Evolutionary conservation across 2,329 filamentous ascomycete genomes (phyloP), one percentile per base, ranked within the genome.

Genomic region (Aspergillus pseudotamarii): DNA sequence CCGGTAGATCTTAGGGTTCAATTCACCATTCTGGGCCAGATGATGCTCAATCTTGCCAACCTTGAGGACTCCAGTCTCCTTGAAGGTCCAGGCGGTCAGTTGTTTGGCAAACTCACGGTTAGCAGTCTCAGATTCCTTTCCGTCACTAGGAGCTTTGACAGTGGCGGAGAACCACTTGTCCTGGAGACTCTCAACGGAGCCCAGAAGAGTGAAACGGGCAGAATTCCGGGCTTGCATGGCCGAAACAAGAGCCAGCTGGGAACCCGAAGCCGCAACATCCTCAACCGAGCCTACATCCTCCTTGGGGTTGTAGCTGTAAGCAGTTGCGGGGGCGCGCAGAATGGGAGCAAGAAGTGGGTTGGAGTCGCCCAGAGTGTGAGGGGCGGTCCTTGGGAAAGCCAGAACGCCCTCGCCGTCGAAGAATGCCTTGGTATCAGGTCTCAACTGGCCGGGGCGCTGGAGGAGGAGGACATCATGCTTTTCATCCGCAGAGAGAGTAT

Each of bases 221-320:
- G 92, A 96, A 83, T 98, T 98, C 78, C 93, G 90, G 34, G 92
- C 93, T 82, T 99, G 95, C 79, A 97, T 83, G 12, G 90, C 86
- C 16, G 93, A 93, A n/a, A 96, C 88, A 26, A 99, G 84, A 50
- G 88, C 87, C 67, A 99, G 83, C 83, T 99, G 95, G 72, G 85
- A 83, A 55, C 95, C 95, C 60, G 90, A 89, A 32, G 91, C 93
- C 75, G 96, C 96, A 54, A 93, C 85, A 65, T 97, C 94, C 69
- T 96, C 93, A 3, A 93, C 83, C 6, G 80, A 79, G 55, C 88
- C 87, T 46, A 82, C 78, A 73, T 96, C 91, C 67, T 97, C 93
- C 84, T 96, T 96, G 60, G 92, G 90, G 80, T 95, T 94, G 85
- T 97, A 97, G 78, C 88, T 92, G 83, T 99, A 99, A 65, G 94